Evolutionary conservation across 306 rosid genomes (phyloP).

Genomic region (Sechiopsis laciniata): DNA sequence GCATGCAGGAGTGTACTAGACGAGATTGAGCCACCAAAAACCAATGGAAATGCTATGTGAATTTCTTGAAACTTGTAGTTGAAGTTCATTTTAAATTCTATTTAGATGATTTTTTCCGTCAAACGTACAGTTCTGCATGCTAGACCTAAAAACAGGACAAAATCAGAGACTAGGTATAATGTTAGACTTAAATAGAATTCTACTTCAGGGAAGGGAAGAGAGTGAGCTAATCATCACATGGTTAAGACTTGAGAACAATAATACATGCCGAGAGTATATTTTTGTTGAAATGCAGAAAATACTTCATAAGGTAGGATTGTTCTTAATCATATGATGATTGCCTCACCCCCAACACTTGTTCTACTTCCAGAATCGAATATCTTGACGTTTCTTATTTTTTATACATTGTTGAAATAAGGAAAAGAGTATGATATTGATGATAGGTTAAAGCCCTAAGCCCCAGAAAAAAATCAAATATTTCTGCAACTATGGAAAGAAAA

Average conservation of each 20-base stretch:
- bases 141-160: not conserved
- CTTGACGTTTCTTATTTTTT: too few relatives aligned
- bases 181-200: not conserved
- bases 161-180: not conserved
- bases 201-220: slow-evolving; percentile 7
- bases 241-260: not conserved
- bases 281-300: not conserved
- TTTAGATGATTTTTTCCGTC: not conserved
- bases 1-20: not conserved
- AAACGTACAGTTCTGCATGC: not conserved
- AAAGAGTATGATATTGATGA: not conserved
- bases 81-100: not conserved
- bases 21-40: not conserved
- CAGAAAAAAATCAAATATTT: not conserved
- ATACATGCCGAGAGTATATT: not conserved
- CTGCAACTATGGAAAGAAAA: slow-evolving; percentile 13
- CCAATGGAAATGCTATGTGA: not conserved
- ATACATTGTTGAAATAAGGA: not conserved
- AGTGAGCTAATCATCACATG: slow-evolving; percentile 7
- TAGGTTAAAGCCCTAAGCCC: not conserved
- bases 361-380: too few relatives aligned
- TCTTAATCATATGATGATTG: too few relatives aligned
- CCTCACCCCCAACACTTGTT: too few relatives aligned
- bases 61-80: not conserved
- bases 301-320: too few relatives aligned